Conservation (phyloP, 2,329 filamentous ascomycete species). For the Hirsutella minnesotensis region DNA sequence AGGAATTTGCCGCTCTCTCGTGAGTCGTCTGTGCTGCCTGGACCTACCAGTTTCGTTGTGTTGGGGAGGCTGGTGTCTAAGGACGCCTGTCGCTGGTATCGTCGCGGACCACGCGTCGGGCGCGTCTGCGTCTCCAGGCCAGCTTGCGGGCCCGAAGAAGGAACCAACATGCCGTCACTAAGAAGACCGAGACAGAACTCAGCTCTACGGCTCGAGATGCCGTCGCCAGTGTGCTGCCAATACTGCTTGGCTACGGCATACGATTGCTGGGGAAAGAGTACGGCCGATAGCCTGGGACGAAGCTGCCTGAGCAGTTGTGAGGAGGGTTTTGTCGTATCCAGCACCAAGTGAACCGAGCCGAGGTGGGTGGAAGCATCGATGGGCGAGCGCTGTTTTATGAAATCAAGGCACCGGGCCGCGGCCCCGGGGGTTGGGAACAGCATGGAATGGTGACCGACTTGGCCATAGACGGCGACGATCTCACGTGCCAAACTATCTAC, state of each 20-base stretch:
- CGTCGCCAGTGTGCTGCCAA: conserved; percentile 94
- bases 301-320: conserved; percentile 41
- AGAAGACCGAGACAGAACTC: conserved; percentile 78
- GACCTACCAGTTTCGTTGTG: not conserved
- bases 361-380: conserved; percentile 36
- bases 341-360: conserved; percentile 48
- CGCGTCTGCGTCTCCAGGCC: conserved; percentile 20
- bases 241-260: conserved; percentile 78
- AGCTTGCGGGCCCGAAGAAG: conserved; percentile 13
- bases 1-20: conserved; percentile 71
- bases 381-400: conserved; percentile 51
- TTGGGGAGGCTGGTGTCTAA: conserved; percentile 19
- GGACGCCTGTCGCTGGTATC: conserved; percentile 57
- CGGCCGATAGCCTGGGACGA: conserved; percentile 51
- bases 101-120: conserved; percentile 57
- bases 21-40: not conserved
- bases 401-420: conserved; percentile 63
- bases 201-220: conserved; percentile 78
- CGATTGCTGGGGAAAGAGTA: conserved; percentile 57
- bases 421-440: conserved; percentile 65
- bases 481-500: conserved; percentile 63
- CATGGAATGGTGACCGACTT: conserved; percentile 56
- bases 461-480: conserved; percentile 53
- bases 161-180: conserved; percentile 48
- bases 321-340: conserved; percentile 41